phyloP scores from a whole-genome alignment of 805 yeast species.

The Wickerhamiella kazuoi region DNA sequence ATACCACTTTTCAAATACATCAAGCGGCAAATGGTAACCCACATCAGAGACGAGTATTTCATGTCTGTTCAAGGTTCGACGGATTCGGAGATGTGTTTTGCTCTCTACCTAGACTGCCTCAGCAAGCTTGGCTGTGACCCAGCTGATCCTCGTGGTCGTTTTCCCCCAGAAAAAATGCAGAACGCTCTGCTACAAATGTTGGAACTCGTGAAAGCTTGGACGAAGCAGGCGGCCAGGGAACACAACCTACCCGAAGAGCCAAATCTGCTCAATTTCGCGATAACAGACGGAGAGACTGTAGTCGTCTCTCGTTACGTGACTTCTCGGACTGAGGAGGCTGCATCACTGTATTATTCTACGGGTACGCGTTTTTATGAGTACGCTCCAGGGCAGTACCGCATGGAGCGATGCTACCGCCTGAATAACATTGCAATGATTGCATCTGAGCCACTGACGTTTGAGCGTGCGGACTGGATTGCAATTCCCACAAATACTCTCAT shows the following conservation, averaged over 20 bases:
- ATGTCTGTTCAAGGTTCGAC: conserved; percentile 79
- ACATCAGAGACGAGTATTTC: conserved; percentile 66
- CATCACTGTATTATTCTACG: conserved; percentile 83
- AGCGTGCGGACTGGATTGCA: conserved; percentile 93
- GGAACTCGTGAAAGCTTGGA: conserved; percentile 62
- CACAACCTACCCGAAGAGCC: conserved; percentile 36
- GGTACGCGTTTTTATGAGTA: conserved; percentile 84
- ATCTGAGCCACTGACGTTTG: conserved; percentile 90
- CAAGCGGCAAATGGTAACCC: conserved; percentile 54
- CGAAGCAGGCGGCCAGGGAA: conserved; percentile 35
- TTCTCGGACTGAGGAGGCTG: conserved; percentile 85
- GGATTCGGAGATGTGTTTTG: conserved; percentile 91
- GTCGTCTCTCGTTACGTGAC: conserved; percentile 80
- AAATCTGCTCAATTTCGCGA: conserved; percentile 78
- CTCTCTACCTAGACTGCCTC: conserved; percentile 63
- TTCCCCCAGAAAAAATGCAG: conserved; percentile 32
- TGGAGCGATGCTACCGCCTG: conserved; percentile 85
- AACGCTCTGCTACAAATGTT: conserved; percentile 59
- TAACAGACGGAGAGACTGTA: conserved; percentile 77
- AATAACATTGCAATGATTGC: conserved; percentile 96
- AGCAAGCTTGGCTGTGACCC: conserved; percentile 66
- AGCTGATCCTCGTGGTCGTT: conserved; percentile 33
- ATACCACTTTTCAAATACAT: conserved; percentile 55
- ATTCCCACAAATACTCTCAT: conserved; percentile 83
- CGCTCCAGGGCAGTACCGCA: conserved; percentile 77